Conservation (phyloP, 2,329 filamentous ascomycete species). For the Sarocladiaceae sp. region DNA sequence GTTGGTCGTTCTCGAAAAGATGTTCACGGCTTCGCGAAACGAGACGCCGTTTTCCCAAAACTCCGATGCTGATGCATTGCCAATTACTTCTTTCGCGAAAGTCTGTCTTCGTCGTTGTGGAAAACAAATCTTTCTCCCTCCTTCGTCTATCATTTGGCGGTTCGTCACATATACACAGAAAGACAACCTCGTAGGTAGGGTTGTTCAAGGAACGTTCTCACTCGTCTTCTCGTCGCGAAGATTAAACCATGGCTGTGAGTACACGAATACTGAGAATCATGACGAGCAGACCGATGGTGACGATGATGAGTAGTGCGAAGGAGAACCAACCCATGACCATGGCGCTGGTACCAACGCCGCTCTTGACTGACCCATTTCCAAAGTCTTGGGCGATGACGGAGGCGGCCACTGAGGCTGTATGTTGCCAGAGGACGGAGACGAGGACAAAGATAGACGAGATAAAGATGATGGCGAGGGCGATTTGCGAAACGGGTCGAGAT, state of each 20-base stretch:
- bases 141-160: slow-evolving; percentile 7
- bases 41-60: slow-evolving; percentile 6
- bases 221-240: not conserved
- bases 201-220: no score
- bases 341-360: slow-evolving; percentile 85
- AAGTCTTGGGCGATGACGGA: slow-evolving; percentile 91
- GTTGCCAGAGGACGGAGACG: slow-evolving; percentile 82
- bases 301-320: slow-evolving; percentile 87
- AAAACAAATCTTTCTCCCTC: not conserved
- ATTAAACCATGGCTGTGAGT: slow-evolving; percentile 54
- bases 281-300: slow-evolving; percentile 89
- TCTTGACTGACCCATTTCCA: slow-evolving; percentile 81
- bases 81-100: not conserved
- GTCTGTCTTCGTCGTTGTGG: not conserved
- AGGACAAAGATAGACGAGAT: slow-evolving; percentile 66
- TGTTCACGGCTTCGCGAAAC: not conserved
- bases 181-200: no score
- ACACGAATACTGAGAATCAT: slow-evolving; percentile 95
- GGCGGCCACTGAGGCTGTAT: slow-evolving; percentile 93
- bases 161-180: slow-evolving; percentile 8
- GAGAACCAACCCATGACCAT: slow-evolving; percentile 99
- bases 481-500: slow-evolving; percentile 84
- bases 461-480: slow-evolving; percentile 90
- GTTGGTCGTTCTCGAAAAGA: not conserved
- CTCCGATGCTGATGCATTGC: slow-evolving; percentile 11